A percentile compares a stretch with the other conserved stretches of the same genome.
phyloP scores from a whole-genome alignment of 2,329 filamentous ascomycete genomes.

The Aureobasidium lini region DNA sequence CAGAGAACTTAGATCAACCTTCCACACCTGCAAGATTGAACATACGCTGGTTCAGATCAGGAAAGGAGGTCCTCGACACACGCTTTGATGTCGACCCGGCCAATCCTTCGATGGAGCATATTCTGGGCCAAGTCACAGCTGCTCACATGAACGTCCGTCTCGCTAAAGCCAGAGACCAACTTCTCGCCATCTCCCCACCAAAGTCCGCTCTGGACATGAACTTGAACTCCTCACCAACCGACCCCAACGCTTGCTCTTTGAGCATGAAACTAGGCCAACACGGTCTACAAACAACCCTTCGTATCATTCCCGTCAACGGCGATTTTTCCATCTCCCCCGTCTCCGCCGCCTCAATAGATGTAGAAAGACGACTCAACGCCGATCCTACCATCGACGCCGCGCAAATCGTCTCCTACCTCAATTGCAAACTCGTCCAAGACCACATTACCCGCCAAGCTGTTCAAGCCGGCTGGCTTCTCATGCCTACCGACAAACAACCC shows the following conservation, averaged over 20 bases:
- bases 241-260: slow-evolving; percentile 61
- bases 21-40: slow-evolving; percentile 38
- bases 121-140: slow-evolving; percentile 68
- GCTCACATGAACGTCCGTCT: slow-evolving; percentile 68
- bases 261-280: slow-evolving; percentile 61
- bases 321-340: slow-evolving; percentile 60
- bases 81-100: slow-evolving; percentile 60
- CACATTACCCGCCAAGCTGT: slow-evolving; percentile 54
- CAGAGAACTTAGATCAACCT: slow-evolving; percentile 13
- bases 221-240: slow-evolving; percentile 50
- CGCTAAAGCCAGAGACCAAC: slow-evolving; percentile 53
- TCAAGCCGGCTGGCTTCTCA: slow-evolving; percentile 56
- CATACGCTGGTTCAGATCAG: slow-evolving; percentile 78
- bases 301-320: slow-evolving; percentile 74
- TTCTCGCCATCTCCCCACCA: slow-evolving; percentile 51
- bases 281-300: slow-evolving; percentile 49
- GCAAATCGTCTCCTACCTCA: slow-evolving; percentile 51
- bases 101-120: slow-evolving; percentile 62
- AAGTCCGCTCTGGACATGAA: slow-evolving; percentile 52
- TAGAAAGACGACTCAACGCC: slow-evolving; percentile 59
- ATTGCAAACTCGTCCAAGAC: slow-evolving; percentile 55
- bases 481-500: slow-evolving; percentile 41
- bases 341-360: slow-evolving; percentile 33
- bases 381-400: slow-evolving; percentile 53
- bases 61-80: slow-evolving; percentile 63